Percentiles rank a stretch among this genome's conserved stretches.
phyloP scores from a whole-genome alignment of 306 rosid genomes.

The Rosa chinensis region DNA sequence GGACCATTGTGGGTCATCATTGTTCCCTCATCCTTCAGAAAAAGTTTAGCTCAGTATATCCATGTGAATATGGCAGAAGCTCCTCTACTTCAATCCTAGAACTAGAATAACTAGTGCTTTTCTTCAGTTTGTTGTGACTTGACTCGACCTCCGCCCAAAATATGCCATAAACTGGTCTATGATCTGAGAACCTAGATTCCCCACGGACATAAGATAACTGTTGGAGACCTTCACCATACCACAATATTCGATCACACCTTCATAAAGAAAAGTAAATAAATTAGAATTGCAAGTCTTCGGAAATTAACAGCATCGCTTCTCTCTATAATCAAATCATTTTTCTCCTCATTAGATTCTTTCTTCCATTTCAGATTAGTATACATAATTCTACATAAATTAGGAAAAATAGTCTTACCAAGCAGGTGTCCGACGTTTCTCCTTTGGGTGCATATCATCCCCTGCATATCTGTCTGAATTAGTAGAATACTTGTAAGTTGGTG shows the following conservation, averaged over 20 bases:
- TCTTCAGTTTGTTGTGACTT: conserved; percentile 71
- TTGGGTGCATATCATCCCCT: conserved; percentile 91
- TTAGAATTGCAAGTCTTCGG: conserved; percentile 25
- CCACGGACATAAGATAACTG: conserved; percentile 93
- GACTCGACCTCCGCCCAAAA: conserved; percentile 98
- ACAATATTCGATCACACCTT: conserved; percentile 98
- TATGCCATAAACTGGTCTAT: conserved; percentile 89
- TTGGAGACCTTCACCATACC: conserved; percentile 98
- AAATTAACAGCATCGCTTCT: not conserved
- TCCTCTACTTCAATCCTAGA: conserved; percentile 91
- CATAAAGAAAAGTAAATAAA: conserved; percentile 15
- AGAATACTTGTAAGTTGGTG: conserved; percentile 97
- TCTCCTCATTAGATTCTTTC: not conserved
- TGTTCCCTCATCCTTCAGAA: conserved; percentile 55
- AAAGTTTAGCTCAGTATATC: conserved; percentile 94
- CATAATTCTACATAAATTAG: conserved; percentile 4
- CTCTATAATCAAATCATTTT: not conserved
- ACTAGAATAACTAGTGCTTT: conserved; percentile 81
- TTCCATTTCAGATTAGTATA: conserved; percentile 16
- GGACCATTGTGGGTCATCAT: conserved; percentile 37
- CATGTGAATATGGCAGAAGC: conserved; percentile 84
- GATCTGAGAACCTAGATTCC: conserved; percentile 92
- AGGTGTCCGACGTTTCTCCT: conserved; percentile 95
- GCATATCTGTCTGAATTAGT: conserved; percentile 96
- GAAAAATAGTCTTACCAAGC: conserved; percentile 73